A percentile compares a stretch with the other conserved stretches of the same genome.
Conservation (phyloP, 495 filamentous ascomycete species). For the Oleoguttula mirabilis region DNA sequence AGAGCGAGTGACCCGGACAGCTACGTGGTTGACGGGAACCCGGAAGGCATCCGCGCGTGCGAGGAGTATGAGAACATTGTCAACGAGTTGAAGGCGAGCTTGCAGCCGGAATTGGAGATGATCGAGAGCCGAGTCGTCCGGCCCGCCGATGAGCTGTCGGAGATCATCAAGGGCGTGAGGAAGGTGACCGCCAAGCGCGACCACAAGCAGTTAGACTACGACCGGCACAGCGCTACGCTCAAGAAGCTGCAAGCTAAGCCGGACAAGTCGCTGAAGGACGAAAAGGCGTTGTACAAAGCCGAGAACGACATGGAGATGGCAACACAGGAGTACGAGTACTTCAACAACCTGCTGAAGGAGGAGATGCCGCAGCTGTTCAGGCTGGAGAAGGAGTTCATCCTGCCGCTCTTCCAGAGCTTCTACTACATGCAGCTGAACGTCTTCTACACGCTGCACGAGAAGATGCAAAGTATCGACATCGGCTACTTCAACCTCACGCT, state of each 20-base stretch:
- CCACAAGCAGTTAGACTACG: slow-evolving; percentile 95
- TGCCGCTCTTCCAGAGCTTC: slow-evolving; percentile 94
- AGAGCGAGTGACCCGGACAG: slow-evolving; percentile 88
- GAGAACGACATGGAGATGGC: slow-evolving; percentile 85
- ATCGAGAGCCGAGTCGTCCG: slow-evolving; percentile 84
- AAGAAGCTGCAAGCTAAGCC: slow-evolving; percentile 98
- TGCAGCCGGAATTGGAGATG: slow-evolving; percentile 92
- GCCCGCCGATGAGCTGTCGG: slow-evolving; percentile 87
- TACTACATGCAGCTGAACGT: slow-evolving; percentile 99
- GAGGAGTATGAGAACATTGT: slow-evolving; percentile 94
- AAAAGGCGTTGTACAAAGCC: slow-evolving; percentile 92
- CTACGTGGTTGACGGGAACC: slow-evolving; percentile 66
- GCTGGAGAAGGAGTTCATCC: slow-evolving; percentile 94
- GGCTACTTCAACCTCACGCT: slow-evolving; percentile 89
- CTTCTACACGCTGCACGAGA: slow-evolving; percentile 96
- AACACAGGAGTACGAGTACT: slow-evolving; percentile 92
- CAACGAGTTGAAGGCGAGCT: slow-evolving; percentile 73
- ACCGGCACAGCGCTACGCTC: slow-evolving; percentile 64
- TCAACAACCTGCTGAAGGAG: slow-evolving; percentile 90
- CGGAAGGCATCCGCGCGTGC: slow-evolving; percentile 89
- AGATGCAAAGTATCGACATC: slow-evolving; percentile 92
- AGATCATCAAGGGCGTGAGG: slow-evolving; percentile 87
- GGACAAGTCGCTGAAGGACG: slow-evolving; percentile 89
- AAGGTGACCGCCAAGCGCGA: slow-evolving; percentile 83
- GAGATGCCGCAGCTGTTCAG: slow-evolving; percentile 86